phyloP scores from a whole-genome alignment of 2,329 filamentous ascomycete genomes.

The Bretziella fagacearum region DNA sequence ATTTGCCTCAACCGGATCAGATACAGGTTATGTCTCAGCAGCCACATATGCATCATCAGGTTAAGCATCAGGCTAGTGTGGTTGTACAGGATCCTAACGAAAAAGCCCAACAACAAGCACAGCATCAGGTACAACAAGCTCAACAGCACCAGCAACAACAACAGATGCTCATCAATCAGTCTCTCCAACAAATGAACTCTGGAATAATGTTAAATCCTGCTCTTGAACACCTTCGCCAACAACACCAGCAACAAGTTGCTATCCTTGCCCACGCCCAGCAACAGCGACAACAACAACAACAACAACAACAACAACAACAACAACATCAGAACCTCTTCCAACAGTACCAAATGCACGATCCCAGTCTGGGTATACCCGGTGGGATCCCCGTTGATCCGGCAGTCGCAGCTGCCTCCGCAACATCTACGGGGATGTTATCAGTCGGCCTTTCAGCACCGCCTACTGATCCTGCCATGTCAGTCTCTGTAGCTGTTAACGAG shows the following conservation, averaged over 20 bases:
- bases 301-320: background rate
- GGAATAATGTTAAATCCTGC: too few species aligned
- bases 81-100: too few species aligned
- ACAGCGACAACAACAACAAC: slow-evolving; percentile 3
- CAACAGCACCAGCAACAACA: slow-evolving; percentile 15
- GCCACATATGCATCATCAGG: too few species aligned
- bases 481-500: background rate
- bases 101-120: too few species aligned
- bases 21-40: too few species aligned
- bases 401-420: background rate
- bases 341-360: slow-evolving; percentile 2
- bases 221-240: slow-evolving; percentile 3
- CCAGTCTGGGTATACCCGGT: too few species aligned
- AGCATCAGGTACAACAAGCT: too few species aligned
- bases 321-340: background rate
- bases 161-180: background rate
- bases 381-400: too few species aligned
- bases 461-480: slow-evolving; percentile 2
- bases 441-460: slow-evolving; percentile 1
- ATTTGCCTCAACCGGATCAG: too few species aligned
- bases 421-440: background rate
- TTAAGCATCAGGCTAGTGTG: too few species aligned
- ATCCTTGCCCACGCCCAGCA: slow-evolving; percentile 3
- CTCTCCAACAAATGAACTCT: background rate
- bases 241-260: slow-evolving; percentile 4